Evolutionary conservation across 805 yeast species (phyloP), one percentile per base, ranked within the genome.

Genomic region (Ogataea naganishii): DNA sequence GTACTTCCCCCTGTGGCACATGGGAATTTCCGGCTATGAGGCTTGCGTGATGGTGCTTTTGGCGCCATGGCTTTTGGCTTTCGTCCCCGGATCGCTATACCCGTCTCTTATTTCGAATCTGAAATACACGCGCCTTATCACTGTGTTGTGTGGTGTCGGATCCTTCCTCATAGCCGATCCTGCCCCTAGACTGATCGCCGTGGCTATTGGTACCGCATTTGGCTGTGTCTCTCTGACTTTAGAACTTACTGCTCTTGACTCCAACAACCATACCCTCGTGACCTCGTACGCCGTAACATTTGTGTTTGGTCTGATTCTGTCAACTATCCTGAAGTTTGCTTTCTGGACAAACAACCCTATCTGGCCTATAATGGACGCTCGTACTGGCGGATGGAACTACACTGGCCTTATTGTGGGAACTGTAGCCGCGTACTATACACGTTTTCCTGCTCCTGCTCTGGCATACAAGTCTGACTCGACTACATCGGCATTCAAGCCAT

Each of bases 1-100:
- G 98, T 84, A 83, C 60, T 92, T 92, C 66, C 98, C 98, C 8
- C 64, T 92, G 38, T 92, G 98, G 98, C 72, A 81, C 50, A 86
- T 92, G 96, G 97, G 96, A 6, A 80, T 92, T 26, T 81, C 95
- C 2, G 98, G 98, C 4, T 88, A 82, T 51, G 98, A 92, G 57
- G 80, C 80, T 1, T 68, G 75, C 3, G 63, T 84, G 27, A 48
- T 73, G 6, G 58, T 75, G 14, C 60, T 76, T 22, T 31, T 75
- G 8, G 66, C 81, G 3, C 85, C 95, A 2, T 35, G 77, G 10
- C 23, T 81, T 3, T 56, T 80, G 17, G 9, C 12, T 28, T 28
- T 17, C 7, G 18, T 55, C 31, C 31, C 14, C 9, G 14, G 7
- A 14, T 56, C 4, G 39, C 77, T 11, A 64, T 73, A 11, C 57